A percentile compares a stretch with the other conserved stretches of the same genome.
phyloP scores from a whole-genome alignment of 2,329 filamentous ascomycete genomes.

The Curvularia sp. region DNA sequence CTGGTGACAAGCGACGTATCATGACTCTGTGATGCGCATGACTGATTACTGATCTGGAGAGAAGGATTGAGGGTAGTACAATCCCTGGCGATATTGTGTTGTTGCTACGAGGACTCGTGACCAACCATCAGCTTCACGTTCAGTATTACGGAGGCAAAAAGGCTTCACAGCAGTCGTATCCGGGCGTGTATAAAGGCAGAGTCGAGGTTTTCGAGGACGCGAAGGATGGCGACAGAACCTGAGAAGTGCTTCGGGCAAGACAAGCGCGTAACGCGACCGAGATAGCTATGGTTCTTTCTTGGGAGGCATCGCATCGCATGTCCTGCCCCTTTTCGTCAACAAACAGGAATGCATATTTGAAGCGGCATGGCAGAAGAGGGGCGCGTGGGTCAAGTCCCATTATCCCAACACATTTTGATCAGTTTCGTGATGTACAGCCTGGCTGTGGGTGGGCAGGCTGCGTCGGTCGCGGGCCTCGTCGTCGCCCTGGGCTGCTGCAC shows the following conservation, averaged over 20 bases:
- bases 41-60: background rate
- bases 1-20: background rate
- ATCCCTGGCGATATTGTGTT: background rate
- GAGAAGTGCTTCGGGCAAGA: background rate
- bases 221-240: background rate
- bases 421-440: slow-evolving; percentile 5
- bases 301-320: background rate
- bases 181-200: background rate
- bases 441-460: background rate
- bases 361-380: background rate
- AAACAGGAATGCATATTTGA: background rate
- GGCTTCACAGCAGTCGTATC: background rate
- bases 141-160: background rate
- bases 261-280: background rate
- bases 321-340: background rate
- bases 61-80: background rate
- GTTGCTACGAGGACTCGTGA: background rate
- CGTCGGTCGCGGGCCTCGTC: background rate
- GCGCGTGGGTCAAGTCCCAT: background rate
- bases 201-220: background rate
- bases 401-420: background rate
- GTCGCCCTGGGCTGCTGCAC: background rate
- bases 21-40: background rate
- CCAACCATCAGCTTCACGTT: background rate
- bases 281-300: background rate